These are phyloP conservation scores for Apophysomyces sp. DNA, from an alignment of 371 early-diverging fungal species.

Conservation along the genomic window DNA sequence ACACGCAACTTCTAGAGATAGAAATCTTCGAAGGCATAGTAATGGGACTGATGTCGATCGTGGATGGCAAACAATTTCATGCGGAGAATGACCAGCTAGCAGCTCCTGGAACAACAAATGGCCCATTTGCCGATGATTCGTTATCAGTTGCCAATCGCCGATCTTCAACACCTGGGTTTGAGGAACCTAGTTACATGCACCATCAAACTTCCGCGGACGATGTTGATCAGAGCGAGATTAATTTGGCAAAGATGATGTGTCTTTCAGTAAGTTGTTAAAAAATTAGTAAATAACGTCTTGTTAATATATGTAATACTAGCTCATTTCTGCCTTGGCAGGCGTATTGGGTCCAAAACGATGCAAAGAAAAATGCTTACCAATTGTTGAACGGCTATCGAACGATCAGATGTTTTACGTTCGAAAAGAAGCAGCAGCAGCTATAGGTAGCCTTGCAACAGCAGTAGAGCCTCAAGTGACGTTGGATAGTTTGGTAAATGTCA, in stretches of 20 bases:
- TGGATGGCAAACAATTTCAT: slow-evolving; percentile 27
- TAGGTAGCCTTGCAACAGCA: slow-evolving; percentile 47
- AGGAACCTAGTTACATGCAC: slow-evolving; percentile 15
- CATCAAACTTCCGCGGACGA: slow-evolving; percentile 26
- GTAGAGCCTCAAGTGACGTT: slow-evolving; percentile 41
- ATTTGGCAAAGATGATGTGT: slow-evolving; percentile 58
- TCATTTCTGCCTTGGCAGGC: slow-evolving; percentile 48
- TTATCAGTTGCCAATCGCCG: neutral
- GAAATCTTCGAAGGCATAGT: slow-evolving; percentile 57
- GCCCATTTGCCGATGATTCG: slow-evolving; percentile 7
- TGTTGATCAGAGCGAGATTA: slow-evolving; percentile 50
- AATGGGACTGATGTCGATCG: slow-evolving; percentile 41
- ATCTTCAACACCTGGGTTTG: slow-evolving; percentile 21
- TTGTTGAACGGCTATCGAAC: slow-evolving; percentile 47
- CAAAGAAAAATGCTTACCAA: slow-evolving; percentile 47
- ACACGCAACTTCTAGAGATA: slow-evolving; percentile 42
- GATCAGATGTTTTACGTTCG: slow-evolving; percentile 59
- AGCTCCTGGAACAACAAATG: slow-evolving; percentile 2
- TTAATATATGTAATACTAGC: slow-evolving; percentile 24
- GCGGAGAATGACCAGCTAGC: slow-evolving; percentile 7
- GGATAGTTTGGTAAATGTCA: slow-evolving; percentile 40
- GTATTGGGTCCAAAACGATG: slow-evolving; percentile 51
- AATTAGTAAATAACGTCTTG: neutral
- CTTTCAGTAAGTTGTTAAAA: slow-evolving; percentile 46
- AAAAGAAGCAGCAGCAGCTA: slow-evolving; percentile 59